These are phyloP conservation scores for Backusella australiensis DNA, from an alignment of 192 early-diverging fungal genomes.

Conservation along the genomic window DNA sequence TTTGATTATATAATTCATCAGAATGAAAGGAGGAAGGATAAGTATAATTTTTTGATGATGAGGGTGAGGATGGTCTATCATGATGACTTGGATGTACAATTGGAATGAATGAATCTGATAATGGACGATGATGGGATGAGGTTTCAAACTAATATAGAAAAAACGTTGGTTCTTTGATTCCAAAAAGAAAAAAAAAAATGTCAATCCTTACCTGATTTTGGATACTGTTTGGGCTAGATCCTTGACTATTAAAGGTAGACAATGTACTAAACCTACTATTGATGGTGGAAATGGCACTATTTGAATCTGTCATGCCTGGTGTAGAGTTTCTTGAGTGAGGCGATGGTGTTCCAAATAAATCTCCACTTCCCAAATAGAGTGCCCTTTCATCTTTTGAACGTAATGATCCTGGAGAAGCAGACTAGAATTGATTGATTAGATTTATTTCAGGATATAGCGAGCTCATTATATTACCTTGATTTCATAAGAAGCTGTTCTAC, in stretches of 20 bases:
- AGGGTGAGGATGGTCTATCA: neutral
- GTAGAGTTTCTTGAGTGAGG: neutral
- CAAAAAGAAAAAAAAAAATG: neutral
- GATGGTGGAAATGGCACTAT: neutral
- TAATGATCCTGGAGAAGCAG: neutral
- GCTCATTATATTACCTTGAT: neutral
- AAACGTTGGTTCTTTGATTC: neutral
- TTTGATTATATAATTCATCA: neutral
- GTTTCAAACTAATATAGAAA: neutral
- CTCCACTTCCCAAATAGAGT: neutral
- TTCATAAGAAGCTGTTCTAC: conserved; percentile 13
- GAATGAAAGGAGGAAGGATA: neutral
- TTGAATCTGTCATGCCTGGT: neutral
- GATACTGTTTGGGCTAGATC: neutral
- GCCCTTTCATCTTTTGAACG: neutral
- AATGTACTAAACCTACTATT: conserved; percentile 7
- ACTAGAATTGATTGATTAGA: neutral
- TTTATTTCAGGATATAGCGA: neutral
- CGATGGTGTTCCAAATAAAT: neutral
- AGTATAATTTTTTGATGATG: neutral
- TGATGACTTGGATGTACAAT: neutral
- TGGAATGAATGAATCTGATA: conserved; percentile 12
- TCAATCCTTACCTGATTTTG: neutral
- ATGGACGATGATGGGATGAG: neutral
- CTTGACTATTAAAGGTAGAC: conserved; percentile 4